A percentile compares a stretch with the other conserved stretches of the same genome.
phyloP scores from a whole-genome alignment of 148 eudicot genomes.

The Selenicereus undatus region DNA sequence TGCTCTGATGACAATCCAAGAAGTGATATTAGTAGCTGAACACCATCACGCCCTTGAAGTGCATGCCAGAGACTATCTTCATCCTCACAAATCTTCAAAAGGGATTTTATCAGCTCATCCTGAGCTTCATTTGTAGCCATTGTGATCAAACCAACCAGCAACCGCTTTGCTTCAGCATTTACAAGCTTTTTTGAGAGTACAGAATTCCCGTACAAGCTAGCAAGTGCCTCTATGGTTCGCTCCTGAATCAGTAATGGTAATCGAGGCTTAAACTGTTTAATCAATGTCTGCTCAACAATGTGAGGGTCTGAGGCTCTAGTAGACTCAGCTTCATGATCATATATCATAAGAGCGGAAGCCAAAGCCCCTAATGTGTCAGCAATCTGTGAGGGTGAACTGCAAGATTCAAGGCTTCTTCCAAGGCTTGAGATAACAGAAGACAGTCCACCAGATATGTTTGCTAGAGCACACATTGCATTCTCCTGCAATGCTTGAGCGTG shows the following conservation, averaged over 20 bases:
- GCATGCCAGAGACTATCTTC: constrained; percentile 90
- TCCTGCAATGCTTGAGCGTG: constrained; percentile 97
- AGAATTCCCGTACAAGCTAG: constrained; percentile 88
- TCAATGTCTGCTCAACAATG: constrained; percentile 75
- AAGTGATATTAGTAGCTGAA: constrained; percentile 93
- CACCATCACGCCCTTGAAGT: constrained; percentile 98
- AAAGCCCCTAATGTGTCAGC: constrained; percentile 98
- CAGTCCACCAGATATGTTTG: constrained; percentile 97
- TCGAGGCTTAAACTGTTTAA: constrained; percentile 76
- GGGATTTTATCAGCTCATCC: constrained; percentile 84
- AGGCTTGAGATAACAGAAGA: constrained; percentile 95
- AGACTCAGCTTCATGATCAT: constrained; percentile 77
- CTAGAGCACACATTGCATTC: constrained; percentile 99
- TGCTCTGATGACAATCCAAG: constrained; percentile 99
- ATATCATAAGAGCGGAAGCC: constrained; percentile 98
- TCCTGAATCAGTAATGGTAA: constrained; percentile 79
- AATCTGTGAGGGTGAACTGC: constrained; percentile 80
- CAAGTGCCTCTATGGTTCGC: constrained; percentile 96
- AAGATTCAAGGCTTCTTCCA: constrained; percentile 96
- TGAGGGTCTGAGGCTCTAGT: constrained; percentile 75
- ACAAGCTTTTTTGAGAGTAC: constrained; percentile 74
- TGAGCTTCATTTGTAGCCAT: constrained; percentile 94
- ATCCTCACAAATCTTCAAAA: constrained; percentile 70
- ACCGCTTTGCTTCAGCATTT: constrained; percentile 83
- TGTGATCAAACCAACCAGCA: constrained; percentile 94